Base-by-base conservation (phyloP, 345 rosid species). In the Triadica sebifera region DNA sequence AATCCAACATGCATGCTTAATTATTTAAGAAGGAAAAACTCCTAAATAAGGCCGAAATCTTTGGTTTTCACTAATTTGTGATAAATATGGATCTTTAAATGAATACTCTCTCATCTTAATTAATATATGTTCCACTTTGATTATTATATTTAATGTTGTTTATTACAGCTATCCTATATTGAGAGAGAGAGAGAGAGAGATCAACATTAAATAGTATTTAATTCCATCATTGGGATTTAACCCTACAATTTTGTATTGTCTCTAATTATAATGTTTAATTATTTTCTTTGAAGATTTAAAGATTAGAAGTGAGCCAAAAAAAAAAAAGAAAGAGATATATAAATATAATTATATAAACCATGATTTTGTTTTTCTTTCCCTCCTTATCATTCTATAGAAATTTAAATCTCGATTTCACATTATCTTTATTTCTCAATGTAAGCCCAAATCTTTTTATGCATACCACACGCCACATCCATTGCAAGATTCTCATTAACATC, bases 401-500 rank as follows among this genome's bases (percentile, higher is more conserved):
- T 65, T 58, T 58, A 11, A 43, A 10, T 19, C 19, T 37, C 20
- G 8, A 4, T n/a, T 41, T n/a, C 68, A 39, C 68, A 64, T 65
- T 10, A 41, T 22, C 4, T 19, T 19, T 16, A 69, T 22, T 5
- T 38, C 10, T 34, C 62, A 69, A 37, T n/a, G n/a, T 8, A 2
- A 69, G 15, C 50, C 8, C 24, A 38, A 41, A 69, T 59, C 56
- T 34, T 71, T 45, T 46, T 43, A 22, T 45, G 49, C 41, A 43
- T 41, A 65, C 11, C 47, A 39, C 50, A 65, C n/a, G n/a, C 34
- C 13, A 4, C 56, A 53, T 72, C 75, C 45, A 75, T 72, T 67
- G 45, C 45, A 63, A 76, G 75, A 64, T 68, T 75, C 74, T 61
- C 55, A 12, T 19, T 56, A 52, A 58, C 50, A 13, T 29, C 39